Evolutionary conservation across 2,329 filamentous ascomycete species (phyloP).

Genomic region (Xylaria sp.): DNA sequence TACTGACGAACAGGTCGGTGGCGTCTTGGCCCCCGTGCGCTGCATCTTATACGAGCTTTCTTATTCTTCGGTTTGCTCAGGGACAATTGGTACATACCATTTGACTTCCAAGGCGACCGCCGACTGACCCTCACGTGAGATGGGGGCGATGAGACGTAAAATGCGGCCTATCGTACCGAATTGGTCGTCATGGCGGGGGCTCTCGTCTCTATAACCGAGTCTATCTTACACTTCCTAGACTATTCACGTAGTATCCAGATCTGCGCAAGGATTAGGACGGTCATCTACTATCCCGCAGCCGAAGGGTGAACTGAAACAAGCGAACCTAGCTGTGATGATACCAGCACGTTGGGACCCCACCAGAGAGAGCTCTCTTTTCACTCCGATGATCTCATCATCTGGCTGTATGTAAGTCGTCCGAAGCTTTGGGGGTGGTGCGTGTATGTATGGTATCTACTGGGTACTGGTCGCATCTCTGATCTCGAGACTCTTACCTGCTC

Average conservation of each 20-base stretch:
- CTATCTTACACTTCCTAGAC: too few species aligned
- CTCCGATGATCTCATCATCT: constrained; percentile 29
- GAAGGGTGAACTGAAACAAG: constrained; percentile 32
- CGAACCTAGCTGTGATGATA: constrained; percentile 20
- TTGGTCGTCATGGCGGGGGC: neutral
- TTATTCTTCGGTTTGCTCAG: neutral
- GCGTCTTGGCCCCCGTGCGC: constrained; percentile 8
- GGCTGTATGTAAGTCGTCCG: constrained; percentile 2
- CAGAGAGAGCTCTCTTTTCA: neutral
- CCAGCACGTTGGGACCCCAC: constrained; percentile 16
- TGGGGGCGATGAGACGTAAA: constrained; percentile 15
- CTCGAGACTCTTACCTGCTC: constrained; percentile 12
- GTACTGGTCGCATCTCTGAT: constrained; percentile 12
- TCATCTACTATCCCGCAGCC: constrained; percentile 24
- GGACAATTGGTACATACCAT: neutral
- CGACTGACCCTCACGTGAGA: neutral
- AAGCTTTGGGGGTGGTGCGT: neutral
- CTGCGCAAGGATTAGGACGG: constrained; percentile 25
- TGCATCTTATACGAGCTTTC: constrained; percentile 1
- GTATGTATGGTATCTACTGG: neutral
- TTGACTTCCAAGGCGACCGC: constrained; percentile 3
- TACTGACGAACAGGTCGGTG: constrained; percentile 7
- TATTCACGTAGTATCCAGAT: constrained; percentile 23
- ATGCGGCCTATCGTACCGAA: neutral
- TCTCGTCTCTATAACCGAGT: neutral